Evolutionary conservation across 129 eudicot species (phyloP).

Genomic region (Centaurea solstitialis): DNA sequence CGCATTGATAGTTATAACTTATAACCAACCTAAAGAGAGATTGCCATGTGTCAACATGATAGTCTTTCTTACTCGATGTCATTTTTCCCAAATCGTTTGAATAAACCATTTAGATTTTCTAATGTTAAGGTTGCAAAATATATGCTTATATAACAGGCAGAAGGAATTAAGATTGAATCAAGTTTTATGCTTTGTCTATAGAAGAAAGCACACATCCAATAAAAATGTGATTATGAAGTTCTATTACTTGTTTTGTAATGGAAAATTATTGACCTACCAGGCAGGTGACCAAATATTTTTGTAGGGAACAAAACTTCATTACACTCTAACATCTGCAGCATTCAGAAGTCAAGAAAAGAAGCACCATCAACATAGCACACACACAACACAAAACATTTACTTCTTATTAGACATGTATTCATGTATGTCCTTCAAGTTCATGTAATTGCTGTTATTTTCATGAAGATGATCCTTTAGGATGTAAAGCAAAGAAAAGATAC

Average conservation of each 20-base stretch:
- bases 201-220: background rate
- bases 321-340: constrained; percentile 42
- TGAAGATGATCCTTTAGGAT: background rate
- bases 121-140: background rate
- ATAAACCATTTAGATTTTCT: background rate
- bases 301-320: constrained; percentile 37
- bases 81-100: background rate
- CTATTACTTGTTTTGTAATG: background rate
- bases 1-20: background rate
- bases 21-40: background rate
- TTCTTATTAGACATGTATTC: background rate
- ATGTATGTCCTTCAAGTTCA: background rate
- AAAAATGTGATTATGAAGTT: background rate
- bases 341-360: background rate
- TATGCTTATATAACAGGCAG: background rate
- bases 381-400: background rate
- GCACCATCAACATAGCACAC: constrained; percentile 8
- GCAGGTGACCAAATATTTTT: constrained; percentile 55
- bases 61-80: background rate
- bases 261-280: constrained; percentile 36
- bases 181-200: background rate
- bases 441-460: background rate
- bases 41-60: background rate
- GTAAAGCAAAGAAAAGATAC: constrained; percentile 21
- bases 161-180: background rate